A percentile compares a stretch with the other conserved stretches of the same genome.
phyloP scores from a whole-genome alignment of 208 protist genomes.

The Wallacemonas rigidus region DNA sequence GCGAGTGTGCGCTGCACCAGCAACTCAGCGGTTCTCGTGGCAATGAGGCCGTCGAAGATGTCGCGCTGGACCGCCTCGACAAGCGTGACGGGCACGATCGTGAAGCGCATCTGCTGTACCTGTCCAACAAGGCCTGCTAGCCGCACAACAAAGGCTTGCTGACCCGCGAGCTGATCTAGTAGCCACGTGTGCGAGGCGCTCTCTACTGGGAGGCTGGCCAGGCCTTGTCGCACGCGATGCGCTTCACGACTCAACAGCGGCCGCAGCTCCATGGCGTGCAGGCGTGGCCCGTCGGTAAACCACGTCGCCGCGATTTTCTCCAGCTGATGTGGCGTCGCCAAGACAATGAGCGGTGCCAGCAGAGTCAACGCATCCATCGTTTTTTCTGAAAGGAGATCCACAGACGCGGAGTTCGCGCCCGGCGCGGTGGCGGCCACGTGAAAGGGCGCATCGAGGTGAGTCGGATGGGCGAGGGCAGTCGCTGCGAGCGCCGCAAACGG shows the following conservation, averaged over 20 bases:
- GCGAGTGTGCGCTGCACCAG: constrained; percentile 40
- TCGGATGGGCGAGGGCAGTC: no score
- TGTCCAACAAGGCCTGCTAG: constrained; percentile 11
- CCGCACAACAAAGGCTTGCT: constrained; percentile 35
- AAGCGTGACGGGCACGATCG: not conserved
- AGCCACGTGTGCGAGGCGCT: constrained; percentile 24
- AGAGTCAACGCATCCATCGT: constrained; percentile 43
- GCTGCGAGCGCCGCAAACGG: no score
- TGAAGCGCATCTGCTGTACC: not conserved
- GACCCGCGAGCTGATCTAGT: constrained; percentile 32
- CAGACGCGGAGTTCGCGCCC: no score
- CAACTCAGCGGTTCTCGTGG: constrained; percentile 20
- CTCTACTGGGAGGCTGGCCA: constrained; percentile 4
- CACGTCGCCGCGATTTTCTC: constrained; percentile 39
- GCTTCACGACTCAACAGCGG: constrained; percentile 50
- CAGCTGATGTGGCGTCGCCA: constrained; percentile 46
- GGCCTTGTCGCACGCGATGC: constrained; percentile 25
- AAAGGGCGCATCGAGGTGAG: not conserved
- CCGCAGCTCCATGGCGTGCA: constrained; percentile 52
- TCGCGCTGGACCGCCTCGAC: constrained; percentile 17
- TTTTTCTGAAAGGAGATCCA: constrained; percentile 10
- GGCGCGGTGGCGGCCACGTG: not conserved
- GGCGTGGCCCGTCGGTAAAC: constrained; percentile 32
- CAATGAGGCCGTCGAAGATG: constrained; percentile 52
- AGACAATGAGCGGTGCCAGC: constrained; percentile 47